Evolutionary conservation across 495 filamentous ascomycete species (phyloP).

Genomic region (Penicillium diatomitis): DNA sequence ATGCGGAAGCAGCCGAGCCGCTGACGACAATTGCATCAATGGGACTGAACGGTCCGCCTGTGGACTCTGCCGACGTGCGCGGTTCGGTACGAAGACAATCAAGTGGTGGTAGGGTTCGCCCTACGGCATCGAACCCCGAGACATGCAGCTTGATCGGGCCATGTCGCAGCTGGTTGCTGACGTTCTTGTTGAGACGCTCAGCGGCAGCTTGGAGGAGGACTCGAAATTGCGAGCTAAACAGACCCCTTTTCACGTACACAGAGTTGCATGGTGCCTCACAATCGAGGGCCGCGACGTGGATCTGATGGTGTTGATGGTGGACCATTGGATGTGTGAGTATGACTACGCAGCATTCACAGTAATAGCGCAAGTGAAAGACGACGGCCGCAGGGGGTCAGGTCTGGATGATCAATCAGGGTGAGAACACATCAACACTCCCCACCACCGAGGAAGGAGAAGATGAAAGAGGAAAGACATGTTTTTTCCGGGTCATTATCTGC

Average conservation of each 20-base stretch:
- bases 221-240: constrained; percentile 33
- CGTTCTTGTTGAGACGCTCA: constrained; percentile 14
- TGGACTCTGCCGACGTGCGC: neutral
- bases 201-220: constrained; percentile 26
- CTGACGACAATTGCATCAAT: constrained; percentile 36
- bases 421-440: too few relatives aligned
- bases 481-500: too few relatives aligned
- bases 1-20: constrained; percentile 27
- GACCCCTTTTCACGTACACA: constrained; percentile 25
- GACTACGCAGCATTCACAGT: too few relatives aligned
- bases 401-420: too few relatives aligned
- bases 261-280: constrained; percentile 28
- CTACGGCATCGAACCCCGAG: constrained; percentile 31
- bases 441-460: too few relatives aligned
- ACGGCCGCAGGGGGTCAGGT: too few relatives aligned
- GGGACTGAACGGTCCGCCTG: constrained; percentile 7
- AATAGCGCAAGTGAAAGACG: too few relatives aligned
- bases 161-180: constrained; percentile 4
- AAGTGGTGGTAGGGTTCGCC: constrained; percentile 23
- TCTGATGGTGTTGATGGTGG: constrained; percentile 1
- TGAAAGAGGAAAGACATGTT: too few relatives aligned
- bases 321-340: too few relatives aligned
- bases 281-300: constrained; percentile 37
- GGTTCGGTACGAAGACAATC: constrained; percentile 15
- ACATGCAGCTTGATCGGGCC: constrained; percentile 19